These are phyloP conservation scores for Penicillium steckii DNA, from an alignment of 495 filamentous ascomycete genomes.

Conservation along the genomic window DNA sequence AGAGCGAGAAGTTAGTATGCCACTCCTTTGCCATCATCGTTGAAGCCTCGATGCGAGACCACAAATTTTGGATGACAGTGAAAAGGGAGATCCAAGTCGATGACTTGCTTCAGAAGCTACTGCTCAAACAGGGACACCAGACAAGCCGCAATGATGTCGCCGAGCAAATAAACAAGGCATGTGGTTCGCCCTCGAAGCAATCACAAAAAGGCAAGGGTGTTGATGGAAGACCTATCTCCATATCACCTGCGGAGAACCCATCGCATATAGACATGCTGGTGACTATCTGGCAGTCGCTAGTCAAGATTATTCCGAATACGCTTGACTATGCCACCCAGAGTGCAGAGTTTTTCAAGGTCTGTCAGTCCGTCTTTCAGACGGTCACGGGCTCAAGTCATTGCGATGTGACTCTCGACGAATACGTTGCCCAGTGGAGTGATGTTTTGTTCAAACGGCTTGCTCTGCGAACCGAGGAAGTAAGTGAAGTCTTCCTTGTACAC, in stretches of 20 bases:
- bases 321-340: conserved; percentile 43
- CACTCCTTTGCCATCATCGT: conserved; percentile 62
- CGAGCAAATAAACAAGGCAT: conserved; percentile 36
- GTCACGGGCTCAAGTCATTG: conserved; percentile 50
- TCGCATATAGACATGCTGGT: conserved; percentile 41
- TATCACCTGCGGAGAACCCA: conserved; percentile 20
- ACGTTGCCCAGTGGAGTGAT: conserved; percentile 50
- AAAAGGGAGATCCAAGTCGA: conserved; percentile 43
- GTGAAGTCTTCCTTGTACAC: background rate
- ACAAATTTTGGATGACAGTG: conserved; percentile 58
- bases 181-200: conserved; percentile 28
- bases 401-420: conserved; percentile 50
- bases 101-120: conserved; percentile 33
- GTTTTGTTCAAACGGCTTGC: conserved; percentile 42
- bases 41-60: conserved; percentile 61
- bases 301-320: conserved; percentile 46
- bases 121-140: conserved; percentile 34
- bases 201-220: conserved; percentile 9
- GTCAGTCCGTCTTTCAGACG: conserved; percentile 51
- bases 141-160: conserved; percentile 35
- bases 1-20: conserved; percentile 42
- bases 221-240: background rate
- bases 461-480: conserved; percentile 52
- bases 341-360: conserved; percentile 56
- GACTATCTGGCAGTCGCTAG: conserved; percentile 53